Evolutionary conservation across 768 basidiomycete species (phyloP).

Genomic region (Gyrodon lividus): DNA sequence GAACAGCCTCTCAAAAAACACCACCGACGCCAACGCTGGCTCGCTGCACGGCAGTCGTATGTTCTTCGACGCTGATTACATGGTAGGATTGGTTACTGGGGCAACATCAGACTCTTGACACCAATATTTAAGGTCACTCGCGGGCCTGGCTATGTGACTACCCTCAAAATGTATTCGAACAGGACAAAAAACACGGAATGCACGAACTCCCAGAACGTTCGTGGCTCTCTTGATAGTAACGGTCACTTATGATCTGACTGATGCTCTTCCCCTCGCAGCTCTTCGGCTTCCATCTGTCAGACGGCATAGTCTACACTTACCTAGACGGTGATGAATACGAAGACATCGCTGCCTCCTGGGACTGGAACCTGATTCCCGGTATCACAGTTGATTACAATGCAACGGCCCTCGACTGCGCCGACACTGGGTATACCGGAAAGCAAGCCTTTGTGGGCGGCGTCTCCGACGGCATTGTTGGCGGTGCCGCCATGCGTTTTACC

Average conservation of each 20-base stretch:
- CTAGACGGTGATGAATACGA: conserved; percentile 67
- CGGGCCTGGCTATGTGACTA: conserved; percentile 55
- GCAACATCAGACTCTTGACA: neutral
- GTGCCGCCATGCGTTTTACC: conserved; percentile 63
- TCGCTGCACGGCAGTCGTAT: conserved; percentile 54
- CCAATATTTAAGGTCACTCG: conserved; percentile 52
- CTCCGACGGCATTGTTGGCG: conserved; percentile 54
- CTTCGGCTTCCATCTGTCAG: conserved; percentile 66
- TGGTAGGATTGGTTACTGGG: conserved; percentile 40
- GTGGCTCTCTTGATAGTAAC: conserved; percentile 7
- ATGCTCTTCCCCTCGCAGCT: conserved; percentile 36
- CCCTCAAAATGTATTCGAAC: conserved; percentile 61
- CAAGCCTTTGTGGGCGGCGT: conserved; percentile 66
- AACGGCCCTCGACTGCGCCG: conserved; percentile 50
- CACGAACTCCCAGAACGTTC: conserved; percentile 59
- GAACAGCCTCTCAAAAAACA: conserved; percentile 34
- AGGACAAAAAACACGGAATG: conserved; percentile 65
- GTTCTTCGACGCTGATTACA: conserved; percentile 69
- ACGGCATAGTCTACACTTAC: conserved; percentile 65
- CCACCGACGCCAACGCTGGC: conserved; percentile 53
- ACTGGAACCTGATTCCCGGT: conserved; percentile 78
- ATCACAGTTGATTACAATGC: conserved; percentile 63
- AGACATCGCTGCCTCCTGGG: conserved; percentile 70
- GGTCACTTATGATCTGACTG: neutral
- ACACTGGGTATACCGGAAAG: conserved; percentile 43